These are phyloP conservation scores for Microdochium nivale DNA, from an alignment of 2,329 filamentous ascomycete species.

Conservation along the genomic window DNA sequence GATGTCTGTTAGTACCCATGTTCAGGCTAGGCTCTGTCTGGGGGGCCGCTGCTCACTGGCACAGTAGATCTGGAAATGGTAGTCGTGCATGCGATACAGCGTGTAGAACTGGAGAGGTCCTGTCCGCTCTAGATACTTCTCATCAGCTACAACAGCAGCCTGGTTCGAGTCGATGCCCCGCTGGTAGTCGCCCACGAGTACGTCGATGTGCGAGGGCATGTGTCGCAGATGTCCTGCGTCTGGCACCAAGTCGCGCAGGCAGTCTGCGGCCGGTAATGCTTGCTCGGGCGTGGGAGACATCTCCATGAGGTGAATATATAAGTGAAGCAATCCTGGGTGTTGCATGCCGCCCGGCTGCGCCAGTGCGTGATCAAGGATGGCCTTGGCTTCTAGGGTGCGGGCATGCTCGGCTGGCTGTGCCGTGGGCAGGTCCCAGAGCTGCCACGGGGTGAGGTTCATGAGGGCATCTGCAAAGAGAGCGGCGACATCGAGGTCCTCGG, in stretches of 20 bases:
- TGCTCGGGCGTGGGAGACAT: conserved; percentile 61
- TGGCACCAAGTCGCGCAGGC: conserved; percentile 55
- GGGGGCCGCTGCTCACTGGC: conserved; percentile 31
- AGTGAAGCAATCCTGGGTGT: conserved; percentile 64
- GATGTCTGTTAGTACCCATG: neutral
- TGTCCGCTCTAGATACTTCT: conserved; percentile 50
- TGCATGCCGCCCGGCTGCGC: conserved; percentile 32
- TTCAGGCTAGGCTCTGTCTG: too few relatives aligned
- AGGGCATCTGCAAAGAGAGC: conserved; percentile 55
- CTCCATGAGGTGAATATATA: conserved; percentile 73
- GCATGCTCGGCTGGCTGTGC: conserved; percentile 46
- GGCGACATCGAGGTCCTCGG: conserved; percentile 53
- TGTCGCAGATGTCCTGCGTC: conserved; percentile 64
- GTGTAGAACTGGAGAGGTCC: conserved; percentile 67
- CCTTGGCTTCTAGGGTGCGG: conserved; percentile 48
- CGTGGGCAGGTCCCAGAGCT: conserved; percentile 52
- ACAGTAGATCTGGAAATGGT: conserved; percentile 67
- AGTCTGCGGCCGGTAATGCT: conserved; percentile 52
- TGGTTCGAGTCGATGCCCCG: conserved; percentile 59
- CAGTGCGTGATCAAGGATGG: conserved; percentile 50
- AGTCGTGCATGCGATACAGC: conserved; percentile 66
- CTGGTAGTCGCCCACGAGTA: conserved; percentile 63
- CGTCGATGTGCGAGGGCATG: conserved; percentile 72
- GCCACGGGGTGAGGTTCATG: conserved; percentile 59
- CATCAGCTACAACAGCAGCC: conserved; percentile 58